phyloP scores from a whole-genome alignment of 768 basidiomycete genomes.

The Agaricus subrufescens region DNA sequence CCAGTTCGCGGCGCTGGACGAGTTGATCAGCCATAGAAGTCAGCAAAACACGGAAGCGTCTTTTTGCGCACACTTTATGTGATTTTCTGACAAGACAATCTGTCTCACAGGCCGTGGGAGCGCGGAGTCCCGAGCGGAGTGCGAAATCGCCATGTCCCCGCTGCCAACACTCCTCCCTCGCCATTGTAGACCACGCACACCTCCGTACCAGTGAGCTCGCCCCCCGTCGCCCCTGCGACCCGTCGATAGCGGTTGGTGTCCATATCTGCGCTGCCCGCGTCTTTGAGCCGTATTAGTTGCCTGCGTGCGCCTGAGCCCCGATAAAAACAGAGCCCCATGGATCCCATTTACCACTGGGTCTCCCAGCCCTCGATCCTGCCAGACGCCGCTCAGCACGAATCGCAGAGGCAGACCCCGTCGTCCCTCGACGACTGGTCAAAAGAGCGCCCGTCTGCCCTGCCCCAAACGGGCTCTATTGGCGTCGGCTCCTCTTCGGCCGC shows the following conservation, averaged over 20 bases:
- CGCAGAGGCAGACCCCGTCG: slow-evolving; percentile 21
- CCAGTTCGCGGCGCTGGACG: slow-evolving; percentile 30
- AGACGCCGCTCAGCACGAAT: slow-evolving; percentile 26
- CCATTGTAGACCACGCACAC: slow-evolving; percentile 22
- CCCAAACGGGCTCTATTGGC: slow-evolving; percentile 17
- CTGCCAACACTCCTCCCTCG: slow-evolving; percentile 14
- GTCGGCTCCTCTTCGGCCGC: slow-evolving; percentile 18
- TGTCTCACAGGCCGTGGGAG: slow-evolving; percentile 38
- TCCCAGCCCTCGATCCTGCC: slow-evolving; percentile 30
- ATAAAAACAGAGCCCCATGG: slow-evolving; percentile 34
- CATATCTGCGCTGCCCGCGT: slow-evolving; percentile 15
- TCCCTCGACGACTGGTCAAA: slow-evolving; percentile 41
- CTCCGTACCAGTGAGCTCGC: slow-evolving; percentile 19
- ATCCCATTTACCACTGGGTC: slow-evolving; percentile 42
- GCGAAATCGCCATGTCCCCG: slow-evolving; percentile 16
- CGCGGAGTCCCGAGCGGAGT: slow-evolving; percentile 28
- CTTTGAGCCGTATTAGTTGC: slow-evolving; percentile 29
- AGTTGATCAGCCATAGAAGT: slow-evolving; percentile 24
- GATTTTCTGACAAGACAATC: slow-evolving; percentile 11
- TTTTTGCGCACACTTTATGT: slow-evolving; percentile 12
- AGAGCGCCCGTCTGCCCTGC: slow-evolving; percentile 28
- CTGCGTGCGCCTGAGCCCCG: slow-evolving; percentile 21
- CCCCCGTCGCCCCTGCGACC: slow-evolving; percentile 21
- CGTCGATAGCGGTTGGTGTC: slow-evolving; percentile 19
- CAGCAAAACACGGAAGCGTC: slow-evolving; percentile 4